Base-by-base conservation (phyloP, 2,329 filamentous ascomycete species). In the Cadophora sp. region DNA sequence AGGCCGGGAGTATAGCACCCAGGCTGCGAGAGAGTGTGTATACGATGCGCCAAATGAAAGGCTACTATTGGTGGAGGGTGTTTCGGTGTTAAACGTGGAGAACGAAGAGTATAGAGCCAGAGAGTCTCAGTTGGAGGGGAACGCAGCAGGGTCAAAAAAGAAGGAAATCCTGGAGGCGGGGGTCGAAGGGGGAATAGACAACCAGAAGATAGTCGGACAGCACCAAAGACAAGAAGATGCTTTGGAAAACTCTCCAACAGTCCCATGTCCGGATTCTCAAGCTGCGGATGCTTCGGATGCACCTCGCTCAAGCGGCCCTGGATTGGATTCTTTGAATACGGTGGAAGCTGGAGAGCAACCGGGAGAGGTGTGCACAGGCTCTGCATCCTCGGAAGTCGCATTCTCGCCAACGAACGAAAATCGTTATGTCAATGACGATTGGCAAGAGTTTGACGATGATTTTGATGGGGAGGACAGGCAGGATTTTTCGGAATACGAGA, bases 1-100 rank as follows among this genome's bases (percentile, higher is more conserved):
- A 14, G 33, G 20, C 13, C 43, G 61, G 33, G 18, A 60, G 22
- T 69, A 71, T 39, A 59, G 63, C n/a, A 60, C 47, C 16, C 53
- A 63, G 50, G 59, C 55, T 30, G 22, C 39, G 22, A 55, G 68
- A 22, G 27, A 30, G 4, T 64, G 41, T 20, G 43, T 36, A 30
- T 43, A 59, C 30, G 55, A 59, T 24, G 24, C 27, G 20, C 11
- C 53, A 22, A 24, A 64, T 2, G 53, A 64, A 3, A 33, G 18
- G 9, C 18, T 22, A 14, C 18, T 22, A 14, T 4, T 48, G 16
- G 43, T 55, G 47, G 47, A n/a, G n/a, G 22, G 14, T 24, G 55
- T 24, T 58, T 24, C 20, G 33, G 18, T 5, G 16, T 16, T 20
- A 4, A 18, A 3, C 9, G 8, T 3, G 13, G 13, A 58, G n/a